A percentile compares a stretch with the other conserved stretches of the same genome.
Evolutionary conservation across 345 rosid genomes (phyloP).

Genomic region (Syzygium grande): DNA sequence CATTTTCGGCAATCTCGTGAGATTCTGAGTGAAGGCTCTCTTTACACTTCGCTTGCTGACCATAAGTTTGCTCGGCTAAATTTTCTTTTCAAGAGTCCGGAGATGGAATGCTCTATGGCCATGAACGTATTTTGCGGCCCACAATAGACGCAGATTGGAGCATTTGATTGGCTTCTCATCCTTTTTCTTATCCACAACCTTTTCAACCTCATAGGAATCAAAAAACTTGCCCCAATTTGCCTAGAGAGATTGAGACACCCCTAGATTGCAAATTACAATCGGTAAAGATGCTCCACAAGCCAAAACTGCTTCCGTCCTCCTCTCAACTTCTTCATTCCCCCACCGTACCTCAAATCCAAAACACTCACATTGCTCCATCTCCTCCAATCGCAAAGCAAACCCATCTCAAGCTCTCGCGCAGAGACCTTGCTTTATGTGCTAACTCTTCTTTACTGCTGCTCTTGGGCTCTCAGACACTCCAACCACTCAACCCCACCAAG

Average conservation of each 20-base stretch:
- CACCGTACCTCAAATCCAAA: conserved; percentile 14
- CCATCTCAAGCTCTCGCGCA: conserved; percentile 40
- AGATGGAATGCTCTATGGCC: background rate
- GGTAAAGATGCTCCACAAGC: conserved; percentile 30
- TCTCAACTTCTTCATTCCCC: conserved; percentile 20
- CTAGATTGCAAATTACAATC: background rate
- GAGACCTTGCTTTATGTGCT: conserved; percentile 34
- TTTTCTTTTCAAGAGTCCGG: background rate
- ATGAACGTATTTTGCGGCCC: background rate
- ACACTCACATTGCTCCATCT: conserved; percentile 11
- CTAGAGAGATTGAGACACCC: background rate
- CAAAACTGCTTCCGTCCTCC: conserved; percentile 23
- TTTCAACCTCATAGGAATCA: background rate
- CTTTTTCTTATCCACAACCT: background rate
- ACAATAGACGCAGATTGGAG: background rate
- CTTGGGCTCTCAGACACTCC: conserved; percentile 29
- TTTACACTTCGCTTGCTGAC: background rate
- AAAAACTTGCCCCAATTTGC: background rate
- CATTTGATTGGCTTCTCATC: conserved; percentile 2
- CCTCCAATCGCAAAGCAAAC: conserved; percentile 11
- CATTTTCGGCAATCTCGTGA: background rate
- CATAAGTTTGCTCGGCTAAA: background rate
- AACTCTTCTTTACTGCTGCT: conserved; percentile 66
- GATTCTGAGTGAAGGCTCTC: background rate
- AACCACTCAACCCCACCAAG: conserved; percentile 17